These are phyloP conservation scores for Combretum micranthum DNA, from an alignment of 345 rosid species.

Conservation along the genomic window DNA sequence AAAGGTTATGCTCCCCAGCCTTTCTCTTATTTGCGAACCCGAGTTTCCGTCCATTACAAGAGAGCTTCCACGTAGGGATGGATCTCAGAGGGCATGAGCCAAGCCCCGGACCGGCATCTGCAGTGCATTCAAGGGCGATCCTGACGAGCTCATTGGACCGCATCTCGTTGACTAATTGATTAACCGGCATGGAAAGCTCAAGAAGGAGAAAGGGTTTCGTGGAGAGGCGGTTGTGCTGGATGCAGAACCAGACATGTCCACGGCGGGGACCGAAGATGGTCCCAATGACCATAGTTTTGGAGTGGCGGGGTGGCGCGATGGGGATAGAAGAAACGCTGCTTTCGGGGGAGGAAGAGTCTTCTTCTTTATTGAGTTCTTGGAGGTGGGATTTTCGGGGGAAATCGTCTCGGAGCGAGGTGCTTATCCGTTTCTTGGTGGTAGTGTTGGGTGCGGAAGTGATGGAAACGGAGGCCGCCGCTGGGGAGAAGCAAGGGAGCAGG, in stretches of 20 bases:
- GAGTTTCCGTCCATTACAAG: constrained; percentile 52
- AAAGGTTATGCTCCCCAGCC: constrained; percentile 31
- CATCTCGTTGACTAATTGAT: constrained; percentile 70
- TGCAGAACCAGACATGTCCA: constrained; percentile 85
- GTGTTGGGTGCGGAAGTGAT: constrained; percentile 12
- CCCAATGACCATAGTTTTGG: constrained; percentile 77
- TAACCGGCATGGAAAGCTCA: constrained; percentile 64
- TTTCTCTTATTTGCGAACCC: constrained; percentile 62
- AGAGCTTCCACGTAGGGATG: constrained; percentile 66
- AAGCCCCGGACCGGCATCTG: constrained; percentile 27
- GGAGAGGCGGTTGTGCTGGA: constrained; percentile 77
- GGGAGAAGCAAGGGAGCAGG: constrained; percentile 61
- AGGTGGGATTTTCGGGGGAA: constrained; percentile 9
- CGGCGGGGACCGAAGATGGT: constrained; percentile 74
- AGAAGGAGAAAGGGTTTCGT: constrained; percentile 61
- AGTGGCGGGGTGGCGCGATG: constrained; percentile 39
- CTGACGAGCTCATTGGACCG: constrained; percentile 52
- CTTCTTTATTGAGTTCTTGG: constrained; percentile 9
- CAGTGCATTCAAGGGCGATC: constrained; percentile 59
- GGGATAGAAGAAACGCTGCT: constrained; percentile 12
- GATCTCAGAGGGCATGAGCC: constrained; percentile 47
- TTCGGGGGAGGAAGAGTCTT: constrained; percentile 18
- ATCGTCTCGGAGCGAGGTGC: constrained; percentile 68
- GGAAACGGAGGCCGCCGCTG: constrained; percentile 24
- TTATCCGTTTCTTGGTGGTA: constrained; percentile 55